Conservation (phyloP, 768 basidiomycete species). For the Serendipita sp. region DNA sequence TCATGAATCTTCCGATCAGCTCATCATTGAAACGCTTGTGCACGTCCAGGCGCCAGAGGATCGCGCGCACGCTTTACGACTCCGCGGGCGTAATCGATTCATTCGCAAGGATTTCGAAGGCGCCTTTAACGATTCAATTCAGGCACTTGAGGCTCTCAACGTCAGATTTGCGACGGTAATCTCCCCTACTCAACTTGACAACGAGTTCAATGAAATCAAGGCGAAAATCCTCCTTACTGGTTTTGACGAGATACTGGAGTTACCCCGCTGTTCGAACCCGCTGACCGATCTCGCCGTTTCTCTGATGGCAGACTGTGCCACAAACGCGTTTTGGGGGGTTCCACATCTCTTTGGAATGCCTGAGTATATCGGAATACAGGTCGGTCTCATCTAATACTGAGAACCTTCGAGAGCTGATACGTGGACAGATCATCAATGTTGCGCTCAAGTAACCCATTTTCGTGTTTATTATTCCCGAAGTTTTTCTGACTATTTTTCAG, state of each 20-base stretch:
- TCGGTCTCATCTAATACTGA: constrained; percentile 23
- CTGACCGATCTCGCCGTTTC: constrained; percentile 47
- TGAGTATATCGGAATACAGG: constrained; percentile 52
- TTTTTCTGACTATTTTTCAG: constrained; percentile 19
- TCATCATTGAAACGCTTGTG: constrained; percentile 38
- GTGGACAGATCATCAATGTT: constrained; percentile 52
- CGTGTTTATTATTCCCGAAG: too few species aligned
- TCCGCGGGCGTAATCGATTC: constrained; percentile 51
- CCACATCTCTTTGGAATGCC: constrained; percentile 30
- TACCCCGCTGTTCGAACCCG: constrained; percentile 45
- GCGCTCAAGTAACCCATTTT: constrained; percentile 38
- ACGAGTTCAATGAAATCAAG: constrained; percentile 55
- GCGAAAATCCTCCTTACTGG: constrained; percentile 55
- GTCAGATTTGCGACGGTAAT: constrained; percentile 43
- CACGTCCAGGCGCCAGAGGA: constrained; percentile 38
- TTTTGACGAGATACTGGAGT: constrained; percentile 48
- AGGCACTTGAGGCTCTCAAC: constrained; percentile 44
- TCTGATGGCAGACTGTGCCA: constrained; percentile 53
- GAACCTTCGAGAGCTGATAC: too few species aligned
- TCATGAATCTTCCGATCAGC: constrained; percentile 33
- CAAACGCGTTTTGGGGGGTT: constrained; percentile 58
- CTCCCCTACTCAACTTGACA: constrained; percentile 37
- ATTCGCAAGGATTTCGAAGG: constrained; percentile 38
- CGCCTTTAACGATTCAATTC: constrained; percentile 42
- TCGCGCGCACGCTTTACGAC: constrained; percentile 37